Base-by-base conservation (phyloP, 2,329 filamentous ascomycete species). In the Botrytis squamosa region DNA sequence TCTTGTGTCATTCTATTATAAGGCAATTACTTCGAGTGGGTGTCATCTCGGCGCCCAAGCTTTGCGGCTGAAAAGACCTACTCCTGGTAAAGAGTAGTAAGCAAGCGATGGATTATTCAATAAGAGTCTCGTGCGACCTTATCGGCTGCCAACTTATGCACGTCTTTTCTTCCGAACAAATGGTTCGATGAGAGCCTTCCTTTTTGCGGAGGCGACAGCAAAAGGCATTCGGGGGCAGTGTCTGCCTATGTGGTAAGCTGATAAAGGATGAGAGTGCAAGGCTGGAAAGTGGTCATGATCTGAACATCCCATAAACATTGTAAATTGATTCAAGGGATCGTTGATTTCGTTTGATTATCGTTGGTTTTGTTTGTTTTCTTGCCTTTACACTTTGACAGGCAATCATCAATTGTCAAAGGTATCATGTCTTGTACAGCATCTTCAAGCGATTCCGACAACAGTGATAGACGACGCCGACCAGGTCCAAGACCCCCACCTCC, bases 371-470 rank as follows among this genome's bases (percentile, higher is more conserved):
- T 22, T 10, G 1, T 36, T 44, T 46, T 8, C 36, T 33, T 68
- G 38, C 25, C 46, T 42, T 9, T 68, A 12, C 12, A 57, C 18
- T 20, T 33, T 22, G 8, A 25, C 25, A 33, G 36, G 9, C 25
- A 57, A 49, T 14, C 18, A 9, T 12, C 33, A 8, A 40, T 55
- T 9, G 20, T 40, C 42, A 36, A 49, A 14, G 20, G 49, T 18
- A 68, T 42, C 9, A 78, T 78, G 75, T 77, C 75, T 55, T 75
- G 74, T 22, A 38, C 69, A 38, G 40, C 59, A 12, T 70, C 76
- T 52, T 75, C 76, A 57, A 78, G 77, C 74, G 77, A 76, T 44
- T 77, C 76, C 12, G 77, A 78, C 36, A 70, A 72, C n/a, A 72
- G 62, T 29, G 67, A n/a, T 12, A 70, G 71, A 71, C 65, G 64